phyloP scores from a whole-genome alignment of 73 alveolate species.

The Uronychia setigera region DNA sequence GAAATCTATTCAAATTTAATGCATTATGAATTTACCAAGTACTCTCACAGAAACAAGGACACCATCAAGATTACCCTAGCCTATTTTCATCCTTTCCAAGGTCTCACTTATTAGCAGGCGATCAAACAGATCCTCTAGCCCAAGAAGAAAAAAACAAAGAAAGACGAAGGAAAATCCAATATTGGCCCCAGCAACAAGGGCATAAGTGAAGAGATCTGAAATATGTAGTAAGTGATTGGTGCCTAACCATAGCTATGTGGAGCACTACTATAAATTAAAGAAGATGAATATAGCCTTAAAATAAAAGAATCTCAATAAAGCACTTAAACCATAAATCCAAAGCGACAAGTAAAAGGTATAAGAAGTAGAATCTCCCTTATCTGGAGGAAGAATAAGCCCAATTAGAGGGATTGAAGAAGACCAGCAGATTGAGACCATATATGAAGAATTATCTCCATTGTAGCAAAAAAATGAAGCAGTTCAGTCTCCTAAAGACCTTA shows the following conservation, averaged over 20 bases:
- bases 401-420: no score
- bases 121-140: neutral
- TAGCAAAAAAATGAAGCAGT: neutral
- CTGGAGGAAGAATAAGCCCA: neutral
- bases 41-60: neutral
- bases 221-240: neutral
- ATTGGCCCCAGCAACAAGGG: neutral
- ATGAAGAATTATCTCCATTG: neutral
- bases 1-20: neutral
- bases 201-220: neutral
- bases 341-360: neutral
- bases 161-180: neutral
- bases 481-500: neutral
- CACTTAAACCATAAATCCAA: neutral
- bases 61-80: neutral
- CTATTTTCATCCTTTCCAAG: neutral
- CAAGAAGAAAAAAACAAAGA: neutral
- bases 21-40: neutral
- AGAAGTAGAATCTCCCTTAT: neutral
- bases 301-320: no score
- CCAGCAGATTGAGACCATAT: no score
- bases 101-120: neutral
- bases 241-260: neutral
- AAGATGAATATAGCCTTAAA: neutral
- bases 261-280: neutral